Evolutionary conservation across 208 protist species (phyloP).

Genomic region (Willaertia magna): DNA sequence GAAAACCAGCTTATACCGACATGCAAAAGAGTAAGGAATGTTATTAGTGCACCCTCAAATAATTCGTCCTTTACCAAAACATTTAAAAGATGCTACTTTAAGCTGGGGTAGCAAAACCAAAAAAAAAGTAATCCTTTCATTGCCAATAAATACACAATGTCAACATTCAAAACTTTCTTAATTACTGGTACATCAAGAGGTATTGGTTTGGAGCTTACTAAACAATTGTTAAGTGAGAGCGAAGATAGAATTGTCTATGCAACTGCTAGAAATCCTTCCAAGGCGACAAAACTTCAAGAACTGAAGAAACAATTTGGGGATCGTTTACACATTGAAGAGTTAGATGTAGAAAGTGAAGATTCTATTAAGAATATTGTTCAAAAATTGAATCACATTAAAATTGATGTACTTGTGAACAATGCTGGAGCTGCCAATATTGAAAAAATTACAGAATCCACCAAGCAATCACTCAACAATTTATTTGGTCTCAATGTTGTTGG

Average conservation of each 20-base stretch:
- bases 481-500: neutral
- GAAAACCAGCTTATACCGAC: too few species aligned
- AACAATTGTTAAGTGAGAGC: neutral
- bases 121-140: too few species aligned
- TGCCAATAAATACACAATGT: too few species aligned
- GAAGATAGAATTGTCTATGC: neutral
- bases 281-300: neutral
- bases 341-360: neutral
- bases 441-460: neutral
- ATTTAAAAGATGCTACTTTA: too few species aligned
- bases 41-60: too few species aligned
- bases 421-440: neutral
- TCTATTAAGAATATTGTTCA: neutral
- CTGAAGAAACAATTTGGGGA: neutral
- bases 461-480: neutral
- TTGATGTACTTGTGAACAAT: neutral
- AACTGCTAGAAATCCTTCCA: neutral
- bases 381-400: neutral
- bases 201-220: neutral
- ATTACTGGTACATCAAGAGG: neutral
- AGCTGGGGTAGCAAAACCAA: too few species aligned
- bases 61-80: too few species aligned
- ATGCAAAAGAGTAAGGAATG: too few species aligned
- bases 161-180: neutral
- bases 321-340: neutral